Evolutionary conservation across 345 rosid genomes (phyloP), one percentile per base, ranked within the genome.

Genomic region (Barbarea vulgaris): DNA sequence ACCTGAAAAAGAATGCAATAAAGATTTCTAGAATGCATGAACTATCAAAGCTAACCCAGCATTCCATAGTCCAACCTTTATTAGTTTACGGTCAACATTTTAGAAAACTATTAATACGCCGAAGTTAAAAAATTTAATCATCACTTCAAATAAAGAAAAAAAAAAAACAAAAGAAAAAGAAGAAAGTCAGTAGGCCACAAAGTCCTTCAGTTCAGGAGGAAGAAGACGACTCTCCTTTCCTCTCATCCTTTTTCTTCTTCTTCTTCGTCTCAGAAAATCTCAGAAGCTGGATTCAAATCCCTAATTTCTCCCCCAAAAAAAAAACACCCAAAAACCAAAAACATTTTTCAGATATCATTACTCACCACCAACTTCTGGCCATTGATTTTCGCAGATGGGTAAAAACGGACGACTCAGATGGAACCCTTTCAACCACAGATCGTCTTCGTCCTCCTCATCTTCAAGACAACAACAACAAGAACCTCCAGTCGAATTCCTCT

Each of bases 401-500:
- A 87, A 85, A 10, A 87, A 75, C 60, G 92, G 90, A 24, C 84
- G 75, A 64, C 84, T 76, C 61, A 75, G 85, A 57, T 93, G 98
- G 98, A 70, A 90, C 67, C 88, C 87, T 30, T 87, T 90, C 72
- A 31, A 55, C 61, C 83, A 70, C 74, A 84, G 80, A 18, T 73
- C 84, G 3, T 42, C 77, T 37, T 77, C 80, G 1, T 57, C 82
- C 1, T 70, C 76, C 0, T 21, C 67, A 24, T 71, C 80, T 24
- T 25, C 81, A 28, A 14, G 34, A 50, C 46, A 27, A 37, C 69
- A 58, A 2, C 41, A 65, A 9, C 36, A 60, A 31, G 30, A 77
- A 25, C 81, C 88, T 9, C 94, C 97, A 0, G 52, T 53, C 6
- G 98, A 93, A 72, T 89, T 91, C 58, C 24, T 88, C 15, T 93